Evolutionary conservation across 768 basidiomycete genomes (phyloP).

Genomic region (Tylopilus subfusipes): DNA sequence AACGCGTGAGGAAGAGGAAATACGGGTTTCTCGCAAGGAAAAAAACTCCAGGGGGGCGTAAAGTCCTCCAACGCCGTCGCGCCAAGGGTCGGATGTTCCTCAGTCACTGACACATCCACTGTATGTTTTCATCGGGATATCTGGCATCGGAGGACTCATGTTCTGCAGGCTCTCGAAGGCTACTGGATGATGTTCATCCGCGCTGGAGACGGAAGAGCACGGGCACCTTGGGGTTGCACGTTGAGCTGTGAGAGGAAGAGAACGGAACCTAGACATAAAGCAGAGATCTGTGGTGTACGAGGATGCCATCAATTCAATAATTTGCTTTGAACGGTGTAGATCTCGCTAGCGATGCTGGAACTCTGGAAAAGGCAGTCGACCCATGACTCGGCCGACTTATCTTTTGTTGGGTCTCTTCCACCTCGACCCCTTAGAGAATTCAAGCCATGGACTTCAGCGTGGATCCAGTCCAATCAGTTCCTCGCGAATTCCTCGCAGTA

Average conservation of each 20-base stretch:
- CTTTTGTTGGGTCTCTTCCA: not conserved
- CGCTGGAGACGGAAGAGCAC: too few species aligned
- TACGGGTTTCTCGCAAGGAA: constrained; percentile 86
- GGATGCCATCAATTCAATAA: too few species aligned
- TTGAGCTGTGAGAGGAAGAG: not conserved
- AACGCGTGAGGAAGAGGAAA: constrained; percentile 87
- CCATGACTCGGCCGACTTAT: constrained; percentile 12
- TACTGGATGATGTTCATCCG: not conserved
- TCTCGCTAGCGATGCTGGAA: not conserved
- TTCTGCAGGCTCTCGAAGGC: not conserved
- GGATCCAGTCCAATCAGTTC: constrained; percentile 47
- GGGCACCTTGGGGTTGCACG: not conserved
- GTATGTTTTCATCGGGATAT: constrained; percentile 9
- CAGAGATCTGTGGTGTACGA: too few species aligned
- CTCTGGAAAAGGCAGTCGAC: constrained; percentile 23
- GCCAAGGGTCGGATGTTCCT: constrained; percentile 77
- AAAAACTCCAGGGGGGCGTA: constrained; percentile 64
- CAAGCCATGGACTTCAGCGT: constrained; percentile 60
- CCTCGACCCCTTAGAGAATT: too few species aligned
- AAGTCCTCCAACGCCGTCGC: constrained; percentile 64
- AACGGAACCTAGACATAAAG: not conserved
- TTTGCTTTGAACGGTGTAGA: too few species aligned
- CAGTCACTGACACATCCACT: constrained; percentile 54
- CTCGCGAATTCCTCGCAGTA: constrained; percentile 83
- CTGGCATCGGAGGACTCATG: not conserved